Evolutionary conservation across 2,329 filamentous ascomycete species (phyloP).

Genomic region (Penicillium crustosum): DNA sequence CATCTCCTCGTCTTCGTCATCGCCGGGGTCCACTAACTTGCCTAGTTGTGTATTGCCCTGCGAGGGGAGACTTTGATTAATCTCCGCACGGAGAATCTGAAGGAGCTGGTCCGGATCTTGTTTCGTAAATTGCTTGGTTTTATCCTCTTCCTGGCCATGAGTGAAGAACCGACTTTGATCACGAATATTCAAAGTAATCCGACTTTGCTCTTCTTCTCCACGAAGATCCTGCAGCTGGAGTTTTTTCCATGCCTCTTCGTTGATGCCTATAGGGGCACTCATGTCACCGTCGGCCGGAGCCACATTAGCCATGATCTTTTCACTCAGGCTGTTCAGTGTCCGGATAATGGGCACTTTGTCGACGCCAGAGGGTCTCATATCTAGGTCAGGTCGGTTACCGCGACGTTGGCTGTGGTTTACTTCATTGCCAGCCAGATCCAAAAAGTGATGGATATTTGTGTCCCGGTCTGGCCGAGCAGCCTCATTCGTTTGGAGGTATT

Average conservation of each 20-base stretch:
- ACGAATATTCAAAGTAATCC: conserved; percentile 81
- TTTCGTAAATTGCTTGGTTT: conserved; percentile 61
- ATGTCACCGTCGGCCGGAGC: conserved; percentile 72
- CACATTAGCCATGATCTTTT: conserved; percentile 89
- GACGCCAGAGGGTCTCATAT: conserved; percentile 75
- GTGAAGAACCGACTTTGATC: conserved; percentile 84
- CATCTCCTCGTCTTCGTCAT: conserved; percentile 58
- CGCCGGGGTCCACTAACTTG: conserved; percentile 55
- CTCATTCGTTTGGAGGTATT: conserved; percentile 75
- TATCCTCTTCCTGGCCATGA: conserved; percentile 45
- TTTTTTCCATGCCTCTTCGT: conserved; percentile 72
- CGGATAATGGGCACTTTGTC: conserved; percentile 85
- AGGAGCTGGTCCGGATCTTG: conserved; percentile 71
- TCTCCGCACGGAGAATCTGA: conserved; percentile 61
- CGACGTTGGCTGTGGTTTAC: conserved; percentile 84
- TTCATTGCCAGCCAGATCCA: conserved; percentile 92
- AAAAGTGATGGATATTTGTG: conserved; percentile 77
- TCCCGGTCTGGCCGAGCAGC: conserved; percentile 49
- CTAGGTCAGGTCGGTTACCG: conserved; percentile 84
- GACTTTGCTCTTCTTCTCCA: conserved; percentile 69
- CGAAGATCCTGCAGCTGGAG: conserved; percentile 78
- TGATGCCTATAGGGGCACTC: conserved; percentile 64
- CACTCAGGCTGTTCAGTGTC: conserved; percentile 84
- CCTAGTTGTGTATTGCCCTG: conserved; percentile 67
- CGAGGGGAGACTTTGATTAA: conserved; percentile 51